phyloP scores from a whole-genome alignment of 2,329 filamentous ascomycete species.

The Rasamsonia emersonii region DNA sequence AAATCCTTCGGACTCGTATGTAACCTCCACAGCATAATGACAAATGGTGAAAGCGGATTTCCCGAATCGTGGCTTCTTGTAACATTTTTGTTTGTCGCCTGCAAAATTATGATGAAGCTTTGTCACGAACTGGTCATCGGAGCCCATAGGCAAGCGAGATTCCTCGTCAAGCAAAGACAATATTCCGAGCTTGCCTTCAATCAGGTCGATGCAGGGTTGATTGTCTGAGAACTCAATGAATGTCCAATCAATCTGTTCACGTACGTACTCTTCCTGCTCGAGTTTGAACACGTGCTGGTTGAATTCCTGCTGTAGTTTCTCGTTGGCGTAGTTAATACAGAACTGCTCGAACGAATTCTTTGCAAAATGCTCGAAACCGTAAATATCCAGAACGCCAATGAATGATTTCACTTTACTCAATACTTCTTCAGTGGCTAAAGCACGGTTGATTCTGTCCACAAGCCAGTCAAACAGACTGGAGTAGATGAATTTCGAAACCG shows the following conservation, averaged over 20 bases:
- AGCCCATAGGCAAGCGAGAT: slow-evolving; percentile 91
- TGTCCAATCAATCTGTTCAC: slow-evolving; percentile 96
- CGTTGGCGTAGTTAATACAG: slow-evolving; percentile 99
- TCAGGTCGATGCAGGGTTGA: slow-evolving; percentile 96
- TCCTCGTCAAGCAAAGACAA: slow-evolving; percentile 91
- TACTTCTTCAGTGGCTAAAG: slow-evolving; percentile 81
- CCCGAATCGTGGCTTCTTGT: slow-evolving; percentile 96
- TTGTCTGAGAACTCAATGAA: slow-evolving; percentile 99
- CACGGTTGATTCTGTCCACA: slow-evolving; percentile 90
- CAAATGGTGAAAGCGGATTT: slow-evolving; percentile 97
- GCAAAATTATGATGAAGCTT: slow-evolving; percentile 94
- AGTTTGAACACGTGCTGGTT: slow-evolving; percentile 99
- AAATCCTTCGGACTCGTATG: slow-evolving; percentile 97
- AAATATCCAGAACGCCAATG: slow-evolving; percentile 98
- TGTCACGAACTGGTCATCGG: slow-evolving; percentile 91
- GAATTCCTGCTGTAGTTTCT: slow-evolving; percentile 98
- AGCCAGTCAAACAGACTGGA: slow-evolving; percentile 98
- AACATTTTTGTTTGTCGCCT: slow-evolving; percentile 86
- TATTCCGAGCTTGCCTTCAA: slow-evolving; percentile 93
- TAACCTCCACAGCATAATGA: slow-evolving; percentile 96
- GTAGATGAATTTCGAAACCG: slow-evolving; percentile 97
- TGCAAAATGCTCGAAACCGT: slow-evolving; percentile 97
- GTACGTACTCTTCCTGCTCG: slow-evolving; percentile 94
- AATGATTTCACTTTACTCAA: slow-evolving; percentile 75
- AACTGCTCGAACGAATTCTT: slow-evolving; percentile 99